These are phyloP conservation scores for Papilionanthe hybrid DNA, from an alignment of 116 monocot genomes.

Conservation along the genomic window DNA sequence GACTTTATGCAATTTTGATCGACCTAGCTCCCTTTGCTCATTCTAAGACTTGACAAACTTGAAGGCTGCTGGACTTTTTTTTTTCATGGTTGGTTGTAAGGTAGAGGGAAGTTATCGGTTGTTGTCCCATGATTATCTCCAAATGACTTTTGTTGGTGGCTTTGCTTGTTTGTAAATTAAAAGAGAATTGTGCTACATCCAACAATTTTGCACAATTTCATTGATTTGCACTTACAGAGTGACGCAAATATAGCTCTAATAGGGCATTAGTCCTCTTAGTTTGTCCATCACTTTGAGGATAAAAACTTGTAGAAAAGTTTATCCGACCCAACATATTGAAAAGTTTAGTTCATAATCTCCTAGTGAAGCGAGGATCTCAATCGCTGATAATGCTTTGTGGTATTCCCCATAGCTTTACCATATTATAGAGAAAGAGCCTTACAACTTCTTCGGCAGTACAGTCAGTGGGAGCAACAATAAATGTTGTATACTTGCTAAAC, in stretches of 20 bases:
- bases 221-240: not conserved
- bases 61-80: not conserved
- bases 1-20: not conserved
- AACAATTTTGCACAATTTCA: not conserved
- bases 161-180: not conserved
- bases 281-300: not conserved
- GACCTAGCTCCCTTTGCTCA: not conserved
- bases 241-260: not conserved
- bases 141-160: not conserved
- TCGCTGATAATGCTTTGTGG: not conserved
- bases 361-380: not conserved
- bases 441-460: not conserved
- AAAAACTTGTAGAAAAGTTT: conserved; percentile 20
- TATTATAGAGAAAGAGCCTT: not conserved
- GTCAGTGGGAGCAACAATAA: not conserved
- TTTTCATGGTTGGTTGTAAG: not conserved
- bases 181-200: not conserved
- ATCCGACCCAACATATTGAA: conserved; percentile 7
- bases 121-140: not conserved
- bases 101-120: not conserved
- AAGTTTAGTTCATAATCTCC: not conserved
- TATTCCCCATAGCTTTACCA: not conserved
- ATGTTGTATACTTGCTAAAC: too few species aligned
- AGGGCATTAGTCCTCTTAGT: not conserved
- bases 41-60: not conserved